Evolutionary conservation across 208 protist species (phyloP).

Genomic region (Leishmania amazonensis): DNA sequence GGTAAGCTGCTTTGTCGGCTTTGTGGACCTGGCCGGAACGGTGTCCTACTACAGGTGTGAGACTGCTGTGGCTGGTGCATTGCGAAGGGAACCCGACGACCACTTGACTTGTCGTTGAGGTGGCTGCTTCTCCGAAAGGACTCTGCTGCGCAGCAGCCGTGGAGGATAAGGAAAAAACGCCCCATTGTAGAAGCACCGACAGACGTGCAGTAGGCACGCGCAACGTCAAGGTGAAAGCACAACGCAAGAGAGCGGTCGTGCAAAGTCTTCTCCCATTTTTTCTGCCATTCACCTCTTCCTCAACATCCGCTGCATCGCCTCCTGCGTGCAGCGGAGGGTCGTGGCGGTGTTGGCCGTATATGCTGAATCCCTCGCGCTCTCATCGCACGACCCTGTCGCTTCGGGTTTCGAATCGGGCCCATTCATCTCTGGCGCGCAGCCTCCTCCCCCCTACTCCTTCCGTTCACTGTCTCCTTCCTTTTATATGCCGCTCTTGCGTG

Average conservation of each 20-base stretch:
- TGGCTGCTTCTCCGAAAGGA: not conserved
- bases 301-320: not conserved
- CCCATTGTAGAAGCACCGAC: not conserved
- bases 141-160: not conserved
- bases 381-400: not conserved
- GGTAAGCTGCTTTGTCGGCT: conserved; percentile 41
- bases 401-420: not conserved
- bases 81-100: not conserved
- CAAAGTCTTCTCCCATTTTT: not conserved
- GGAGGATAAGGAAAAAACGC: not conserved
- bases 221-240: not conserved
- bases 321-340: not conserved
- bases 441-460: not conserved
- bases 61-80: not conserved
- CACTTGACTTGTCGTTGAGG: not conserved
- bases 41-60: conserved; percentile 65
- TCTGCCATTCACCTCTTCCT: not conserved
- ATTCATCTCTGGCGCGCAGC: not conserved
- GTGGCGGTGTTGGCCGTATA: not conserved
- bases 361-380: not conserved
- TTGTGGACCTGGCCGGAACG: conserved; percentile 53
- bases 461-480: not conserved
- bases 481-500: not conserved
- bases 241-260: not conserved
- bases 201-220: not conserved